phyloP scores from a whole-genome alignment of 306 rosid genomes.

The Psophocarpus tetragonolobus region DNA sequence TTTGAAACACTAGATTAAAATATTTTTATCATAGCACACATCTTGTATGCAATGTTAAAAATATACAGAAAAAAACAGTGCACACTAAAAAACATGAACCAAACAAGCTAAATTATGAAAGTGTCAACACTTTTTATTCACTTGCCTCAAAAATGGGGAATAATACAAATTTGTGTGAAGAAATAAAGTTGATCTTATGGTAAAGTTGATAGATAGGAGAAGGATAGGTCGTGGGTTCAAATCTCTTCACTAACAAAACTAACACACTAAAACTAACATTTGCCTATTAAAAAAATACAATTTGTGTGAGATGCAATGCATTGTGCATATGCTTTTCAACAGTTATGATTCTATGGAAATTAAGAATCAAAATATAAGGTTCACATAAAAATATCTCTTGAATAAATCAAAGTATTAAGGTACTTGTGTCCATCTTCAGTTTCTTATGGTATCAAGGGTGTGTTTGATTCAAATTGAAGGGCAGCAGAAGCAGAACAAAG shows the following conservation, averaged over 20 bases:
- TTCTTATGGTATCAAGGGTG: neutral
- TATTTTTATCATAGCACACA: neutral
- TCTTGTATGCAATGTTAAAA: neutral
- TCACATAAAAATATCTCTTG: neutral
- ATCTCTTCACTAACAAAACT: too few relatives aligned
- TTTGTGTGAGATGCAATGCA: neutral
- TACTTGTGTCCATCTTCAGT: neutral
- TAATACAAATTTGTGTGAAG: too few relatives aligned
- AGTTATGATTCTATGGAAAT: neutral
- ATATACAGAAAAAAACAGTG: too few relatives aligned
- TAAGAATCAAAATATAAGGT: neutral
- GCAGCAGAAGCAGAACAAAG: neutral
- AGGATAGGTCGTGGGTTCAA: too few relatives aligned
- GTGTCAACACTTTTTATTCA: neutral
- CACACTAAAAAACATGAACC: neutral
- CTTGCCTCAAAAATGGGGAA: neutral
- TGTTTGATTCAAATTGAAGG: neutral
- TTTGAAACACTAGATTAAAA: constrained; percentile 2
- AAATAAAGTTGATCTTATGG: too few relatives aligned
- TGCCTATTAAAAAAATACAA: too few relatives aligned
- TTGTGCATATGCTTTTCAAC: neutral
- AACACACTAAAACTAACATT: too few relatives aligned
- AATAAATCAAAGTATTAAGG: neutral
- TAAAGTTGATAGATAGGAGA: too few relatives aligned
- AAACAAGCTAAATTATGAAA: neutral